Evolutionary conservation across 148 eudicot species (phyloP).

Genomic region (Rheum nobile): DNA sequence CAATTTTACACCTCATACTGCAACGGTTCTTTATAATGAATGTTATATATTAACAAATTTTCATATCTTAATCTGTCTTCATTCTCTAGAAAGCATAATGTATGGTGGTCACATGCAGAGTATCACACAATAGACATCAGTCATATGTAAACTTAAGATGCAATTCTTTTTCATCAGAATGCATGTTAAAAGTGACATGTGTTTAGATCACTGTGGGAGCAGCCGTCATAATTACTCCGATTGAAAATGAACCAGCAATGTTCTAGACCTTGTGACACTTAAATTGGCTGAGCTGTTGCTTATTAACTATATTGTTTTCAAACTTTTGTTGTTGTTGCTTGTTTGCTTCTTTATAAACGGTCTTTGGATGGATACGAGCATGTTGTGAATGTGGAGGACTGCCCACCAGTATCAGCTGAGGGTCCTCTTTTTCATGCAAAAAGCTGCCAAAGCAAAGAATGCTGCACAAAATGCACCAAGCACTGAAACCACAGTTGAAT

Average conservation of each 20-base stretch:
- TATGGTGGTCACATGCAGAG: no score
- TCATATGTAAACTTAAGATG: background rate
- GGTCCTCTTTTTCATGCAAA: conserved; percentile 67
- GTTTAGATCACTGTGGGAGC: no score
- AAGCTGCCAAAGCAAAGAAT: conserved; percentile 88
- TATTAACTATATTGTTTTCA: background rate
- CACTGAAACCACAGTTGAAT: conserved; percentile 50
- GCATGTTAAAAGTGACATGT: background rate
- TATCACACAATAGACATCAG: no score
- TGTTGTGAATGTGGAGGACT: conserved; percentile 77
- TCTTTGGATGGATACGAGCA: conserved; percentile 95
- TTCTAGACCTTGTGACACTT: background rate
- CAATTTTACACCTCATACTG: no score
- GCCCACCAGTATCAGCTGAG: conserved; percentile 57
- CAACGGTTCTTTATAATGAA: no score
- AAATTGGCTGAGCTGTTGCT: background rate
- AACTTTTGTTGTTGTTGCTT: background rate
- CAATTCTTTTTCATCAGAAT: background rate
- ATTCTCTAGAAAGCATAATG: no score
- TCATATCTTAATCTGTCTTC: no score
- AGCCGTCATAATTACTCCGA: no score
- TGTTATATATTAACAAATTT: no score
- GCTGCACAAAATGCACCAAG: conserved; percentile 73
- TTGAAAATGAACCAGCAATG: no score
- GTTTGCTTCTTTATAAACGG: conserved; percentile 55